phyloP scores from a whole-genome alignment of 2,329 filamentous ascomycete genomes.

The Dactylonectria macrodidyma region DNA sequence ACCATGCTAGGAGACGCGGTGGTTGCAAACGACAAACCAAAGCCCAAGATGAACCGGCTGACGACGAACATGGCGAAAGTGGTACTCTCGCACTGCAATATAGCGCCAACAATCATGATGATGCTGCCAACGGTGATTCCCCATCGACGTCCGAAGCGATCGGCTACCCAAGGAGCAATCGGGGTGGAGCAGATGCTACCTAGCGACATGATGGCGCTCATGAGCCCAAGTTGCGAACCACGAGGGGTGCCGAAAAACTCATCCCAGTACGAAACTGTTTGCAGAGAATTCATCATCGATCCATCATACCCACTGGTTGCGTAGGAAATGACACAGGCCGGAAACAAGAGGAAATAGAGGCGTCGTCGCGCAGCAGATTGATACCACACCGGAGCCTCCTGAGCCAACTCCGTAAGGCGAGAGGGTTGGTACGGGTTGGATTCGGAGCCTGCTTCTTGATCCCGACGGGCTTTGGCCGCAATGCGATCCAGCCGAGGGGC shows the following conservation, averaged over 20 bases:
- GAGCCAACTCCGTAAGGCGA: constrained; percentile 48
- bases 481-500: constrained; percentile 45
- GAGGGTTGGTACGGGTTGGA: constrained; percentile 42
- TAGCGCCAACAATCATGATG: constrained; percentile 51
- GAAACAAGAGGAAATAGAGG: constrained; percentile 53
- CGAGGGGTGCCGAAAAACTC: constrained; percentile 55
- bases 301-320: constrained; percentile 65
- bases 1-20: constrained; percentile 66
- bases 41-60: constrained; percentile 59
- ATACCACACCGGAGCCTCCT: constrained; percentile 50
- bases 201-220: constrained; percentile 62
- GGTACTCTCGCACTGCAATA: constrained; percentile 50
- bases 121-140: constrained; percentile 51
- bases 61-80: constrained; percentile 26
- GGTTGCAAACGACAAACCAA: constrained; percentile 67
- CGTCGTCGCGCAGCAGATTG: constrained; percentile 47
- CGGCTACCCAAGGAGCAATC: constrained; percentile 50
- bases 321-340: constrained; percentile 53
- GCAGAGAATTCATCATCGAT: constrained; percentile 65
- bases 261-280: constrained; percentile 59
- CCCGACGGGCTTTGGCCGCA: constrained; percentile 36
- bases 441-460: constrained; percentile 26
- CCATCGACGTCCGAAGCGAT: constrained; percentile 50
- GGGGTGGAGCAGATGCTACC: constrained; percentile 58
- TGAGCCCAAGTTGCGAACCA: constrained; percentile 50